Base-by-base conservation (phyloP, 176 grass and related monocot species). In the Avena insularis region DNA sequence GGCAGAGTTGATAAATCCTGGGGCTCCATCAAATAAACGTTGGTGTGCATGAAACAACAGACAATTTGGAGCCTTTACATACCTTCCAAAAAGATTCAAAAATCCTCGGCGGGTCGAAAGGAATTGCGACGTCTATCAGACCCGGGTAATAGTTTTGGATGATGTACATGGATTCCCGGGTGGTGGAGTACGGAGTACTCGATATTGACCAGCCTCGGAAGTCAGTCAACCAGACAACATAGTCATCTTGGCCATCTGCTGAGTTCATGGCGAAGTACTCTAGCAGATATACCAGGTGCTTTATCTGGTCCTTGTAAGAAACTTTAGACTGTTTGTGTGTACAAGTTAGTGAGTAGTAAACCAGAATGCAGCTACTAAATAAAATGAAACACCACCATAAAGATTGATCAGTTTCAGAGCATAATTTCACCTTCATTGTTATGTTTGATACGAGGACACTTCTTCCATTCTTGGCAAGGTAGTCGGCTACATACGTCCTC, bases 61-160 rank as follows among this genome's bases (percentile, higher is more conserved):
- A 19, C 31, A 69, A 9, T 54, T 16, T 8, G 19, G 3, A 60
- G 4, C 23, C 2, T 43, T 43, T 9, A 6, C 9, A 47, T 86
- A 86, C 91, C 90, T 92, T 92, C 84, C 87, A 92, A 14, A 91
- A 91, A 54, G 82, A 91, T 27, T 88, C 82, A 73, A 91, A 91
- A 59, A 91, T 88, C 78, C 53, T 86, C 11, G 86, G 90, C 29
- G 90, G 86, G 8, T 91, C 77, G 79, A 81, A 82, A 12, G 78
- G 31, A 25, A 88, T 66, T 35, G 77, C 90, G 35, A 86, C 8
- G 20, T 20, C 90, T 13, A 91, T 75, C 72, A 87, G 56, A 51
- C 87, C 90, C 12, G 86, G 90, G 53, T 88, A 91, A 19, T 88
- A 86, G 62, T 88, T 87, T 7, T 91, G 90, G 33, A 91, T 70